Percentiles rank a stretch among this genome's conserved stretches.
Conservation (phyloP, 2,329 filamentous ascomycete species). For the Emydomyces testavorans region DNA sequence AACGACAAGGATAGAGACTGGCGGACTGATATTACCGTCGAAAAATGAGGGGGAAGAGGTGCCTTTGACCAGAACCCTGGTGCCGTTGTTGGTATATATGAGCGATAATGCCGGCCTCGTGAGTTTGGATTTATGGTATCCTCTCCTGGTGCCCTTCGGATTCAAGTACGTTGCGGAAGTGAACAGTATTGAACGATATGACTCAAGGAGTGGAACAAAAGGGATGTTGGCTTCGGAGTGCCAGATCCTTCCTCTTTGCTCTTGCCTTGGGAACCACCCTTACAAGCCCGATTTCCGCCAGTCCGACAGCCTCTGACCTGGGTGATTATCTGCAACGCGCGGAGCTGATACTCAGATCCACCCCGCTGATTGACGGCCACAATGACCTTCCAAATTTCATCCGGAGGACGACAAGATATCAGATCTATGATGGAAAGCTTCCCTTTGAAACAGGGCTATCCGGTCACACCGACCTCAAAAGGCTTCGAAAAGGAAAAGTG, state of each 20-base stretch:
- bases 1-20: not conserved
- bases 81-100: not conserved
- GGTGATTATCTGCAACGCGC: constrained; percentile 17
- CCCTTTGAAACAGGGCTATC: constrained; percentile 17
- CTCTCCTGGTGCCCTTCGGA: not conserved
- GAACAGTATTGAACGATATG: not conserved
- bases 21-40: not conserved
- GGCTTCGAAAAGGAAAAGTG: constrained; percentile 21
- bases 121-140: not conserved
- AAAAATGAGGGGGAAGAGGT: not conserved
- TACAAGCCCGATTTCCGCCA: not conserved
- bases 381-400: constrained; percentile 26
- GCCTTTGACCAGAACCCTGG: no score
- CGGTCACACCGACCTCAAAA: constrained; percentile 23
- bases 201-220: constrained; percentile 5
- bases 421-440: constrained; percentile 22
- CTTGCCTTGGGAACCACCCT: not conserved
- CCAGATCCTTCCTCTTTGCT: not conserved
- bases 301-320: not conserved
- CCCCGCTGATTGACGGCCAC: constrained; percentile 26
- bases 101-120: not conserved
- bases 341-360: constrained; percentile 19
- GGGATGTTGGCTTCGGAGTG: constrained; percentile 3
- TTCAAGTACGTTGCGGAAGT: not conserved
- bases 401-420: constrained; percentile 21